Conservation (phyloP, 1,284 basidiomycete genomes). For the Rhodotorula sp. region DNA sequence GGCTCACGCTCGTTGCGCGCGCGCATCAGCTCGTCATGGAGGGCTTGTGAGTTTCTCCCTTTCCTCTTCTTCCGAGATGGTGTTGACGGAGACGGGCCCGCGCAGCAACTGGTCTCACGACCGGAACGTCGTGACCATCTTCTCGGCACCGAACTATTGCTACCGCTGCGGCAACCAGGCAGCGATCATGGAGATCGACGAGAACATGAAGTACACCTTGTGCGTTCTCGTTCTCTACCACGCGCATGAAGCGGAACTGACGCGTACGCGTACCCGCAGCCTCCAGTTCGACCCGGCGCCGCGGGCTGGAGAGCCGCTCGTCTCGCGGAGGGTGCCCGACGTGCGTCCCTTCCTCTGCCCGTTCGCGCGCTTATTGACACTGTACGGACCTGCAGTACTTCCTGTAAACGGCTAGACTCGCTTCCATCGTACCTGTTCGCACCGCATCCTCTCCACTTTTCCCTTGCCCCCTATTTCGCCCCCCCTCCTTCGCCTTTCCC, state of each 20-base stretch:
- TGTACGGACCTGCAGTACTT: conserved; percentile 23
- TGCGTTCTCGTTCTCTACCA: conserved; percentile 37
- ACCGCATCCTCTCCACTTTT: not conserved
- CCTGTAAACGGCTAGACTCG: conserved; percentile 28
- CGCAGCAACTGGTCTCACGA: conserved; percentile 90
- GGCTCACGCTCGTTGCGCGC: conserved; percentile 79
- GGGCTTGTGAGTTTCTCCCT: conserved; percentile 60
- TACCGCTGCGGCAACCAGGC: conserved; percentile 99
- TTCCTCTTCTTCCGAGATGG: conserved; percentile 1
- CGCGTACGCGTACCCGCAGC: conserved; percentile 57
- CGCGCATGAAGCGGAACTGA: not conserved
- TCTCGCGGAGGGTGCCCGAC: conserved; percentile 96
- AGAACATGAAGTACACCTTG: conserved; percentile 71
- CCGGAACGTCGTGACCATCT: conserved; percentile 99
- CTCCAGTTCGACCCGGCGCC: conserved; percentile 99
- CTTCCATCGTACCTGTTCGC: not conserved
- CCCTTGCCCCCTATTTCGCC: not conserved
- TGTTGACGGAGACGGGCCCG: too few species aligned
- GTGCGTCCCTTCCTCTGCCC: not conserved
- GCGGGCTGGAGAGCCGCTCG: conserved; percentile 94
- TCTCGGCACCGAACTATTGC: conserved; percentile 95
- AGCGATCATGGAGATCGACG: conserved; percentile 99
- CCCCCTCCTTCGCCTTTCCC: not conserved
- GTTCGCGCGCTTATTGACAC: not conserved
- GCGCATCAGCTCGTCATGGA: conserved; percentile 99